A percentile compares a stretch with the other conserved stretches of the same genome.
These are phyloP conservation scores for Xerocomus brunneocitrinus DNA, from an alignment of 768 basidiomycete genomes.

Conservation along the genomic window DNA sequence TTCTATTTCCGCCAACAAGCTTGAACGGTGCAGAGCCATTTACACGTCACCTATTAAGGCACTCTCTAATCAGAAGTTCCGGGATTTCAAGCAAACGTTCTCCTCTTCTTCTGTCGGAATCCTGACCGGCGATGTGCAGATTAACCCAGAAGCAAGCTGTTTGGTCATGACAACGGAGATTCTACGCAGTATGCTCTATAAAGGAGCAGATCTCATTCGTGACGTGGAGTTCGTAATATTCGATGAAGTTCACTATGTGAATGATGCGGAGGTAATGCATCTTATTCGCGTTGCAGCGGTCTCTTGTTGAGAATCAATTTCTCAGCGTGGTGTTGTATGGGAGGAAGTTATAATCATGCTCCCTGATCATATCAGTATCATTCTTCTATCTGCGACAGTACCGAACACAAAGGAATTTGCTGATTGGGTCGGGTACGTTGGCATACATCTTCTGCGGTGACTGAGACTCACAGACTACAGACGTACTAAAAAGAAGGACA, in stretches of 20 bases:
- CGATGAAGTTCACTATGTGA: constrained; percentile 99
- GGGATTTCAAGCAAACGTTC: constrained; percentile 97
- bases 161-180: constrained; percentile 99
- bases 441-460: constrained; percentile 6
- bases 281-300: constrained; percentile 1
- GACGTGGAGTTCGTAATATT: constrained; percentile 99
- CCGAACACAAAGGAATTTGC: constrained; percentile 98
- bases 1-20: constrained; percentile 10
- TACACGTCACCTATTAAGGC: constrained; percentile 99
- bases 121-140: constrained; percentile 97
- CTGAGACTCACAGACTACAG: constrained; percentile 37
- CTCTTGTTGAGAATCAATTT: constrained; percentile 13
- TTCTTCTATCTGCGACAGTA: constrained; percentile 93
- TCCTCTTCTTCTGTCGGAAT: constrained; percentile 90
- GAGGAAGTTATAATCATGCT: constrained; percentile 99
- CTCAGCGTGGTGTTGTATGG: constrained; percentile 96
- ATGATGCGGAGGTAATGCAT: constrained; percentile 84
- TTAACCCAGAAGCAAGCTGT: constrained; percentile 96
- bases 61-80: constrained; percentile 96
- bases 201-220: constrained; percentile 95
- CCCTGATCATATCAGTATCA: constrained; percentile 97
- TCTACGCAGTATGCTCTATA: constrained; percentile 95
- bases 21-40: constrained; percentile 63
- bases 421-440: constrained; percentile 93
- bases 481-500: constrained; percentile 98